A percentile compares a stretch with the other conserved stretches of the same genome.
phyloP scores from a whole-genome alignment of 1,284 basidiomycete species.

The Fomitopsis pinicola region DNA sequence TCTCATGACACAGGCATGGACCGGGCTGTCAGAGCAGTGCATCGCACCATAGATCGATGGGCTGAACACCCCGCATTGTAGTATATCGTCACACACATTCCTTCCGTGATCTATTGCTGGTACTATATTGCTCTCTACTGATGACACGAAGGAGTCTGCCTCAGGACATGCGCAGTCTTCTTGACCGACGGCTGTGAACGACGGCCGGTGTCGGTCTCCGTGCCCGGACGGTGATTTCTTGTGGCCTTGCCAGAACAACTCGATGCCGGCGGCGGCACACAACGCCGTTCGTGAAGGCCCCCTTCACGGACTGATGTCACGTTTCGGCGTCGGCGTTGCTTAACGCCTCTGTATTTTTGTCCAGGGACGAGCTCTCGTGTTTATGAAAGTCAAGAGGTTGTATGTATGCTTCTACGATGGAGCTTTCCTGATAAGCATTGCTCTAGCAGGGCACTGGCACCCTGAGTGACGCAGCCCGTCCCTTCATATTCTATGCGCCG shows the following conservation, averaged over 20 bases:
- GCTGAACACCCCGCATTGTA: constrained; percentile 13
- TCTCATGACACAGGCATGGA: constrained; percentile 12
- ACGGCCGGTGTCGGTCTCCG: too few relatives aligned
- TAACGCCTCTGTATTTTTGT: background rate
- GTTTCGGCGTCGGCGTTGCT: background rate
- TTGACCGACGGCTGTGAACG: background rate
- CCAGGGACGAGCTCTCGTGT: background rate
- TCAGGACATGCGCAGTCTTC: background rate
- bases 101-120: background rate
- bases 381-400: background rate
- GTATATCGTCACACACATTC: constrained; percentile 10
- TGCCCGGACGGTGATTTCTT: too few relatives aligned
- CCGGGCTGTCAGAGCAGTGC: background rate
- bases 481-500: background rate
- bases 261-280: background rate
- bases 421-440: background rate
- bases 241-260: background rate
- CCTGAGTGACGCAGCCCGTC: background rate
- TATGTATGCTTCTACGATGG: background rate
- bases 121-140: background rate
- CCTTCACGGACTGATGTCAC: background rate
- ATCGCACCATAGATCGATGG: background rate
- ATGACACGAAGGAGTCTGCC: background rate
- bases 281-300: background rate
- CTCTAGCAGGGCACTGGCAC: background rate